Percentiles rank a stretch among this genome's conserved stretches.
phyloP scores from a whole-genome alignment of 345 rosid species.

The Excoecaria cochinchinensis region DNA sequence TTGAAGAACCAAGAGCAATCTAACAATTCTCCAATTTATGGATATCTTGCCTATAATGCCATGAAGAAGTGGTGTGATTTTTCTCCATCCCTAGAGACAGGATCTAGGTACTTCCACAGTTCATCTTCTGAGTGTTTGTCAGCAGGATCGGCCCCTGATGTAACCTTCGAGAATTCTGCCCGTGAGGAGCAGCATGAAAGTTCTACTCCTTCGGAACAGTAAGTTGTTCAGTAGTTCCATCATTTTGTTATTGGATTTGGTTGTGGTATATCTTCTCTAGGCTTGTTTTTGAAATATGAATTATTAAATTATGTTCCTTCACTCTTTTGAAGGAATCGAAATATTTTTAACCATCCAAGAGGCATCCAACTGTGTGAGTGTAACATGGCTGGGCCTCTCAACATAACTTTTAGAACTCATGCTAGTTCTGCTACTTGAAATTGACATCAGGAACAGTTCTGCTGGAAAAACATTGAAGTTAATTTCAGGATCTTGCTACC shows the following conservation, averaged over 20 bases:
- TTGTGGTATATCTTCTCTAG: background rate
- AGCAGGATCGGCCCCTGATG: slow-evolving; percentile 68
- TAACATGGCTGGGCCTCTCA: background rate
- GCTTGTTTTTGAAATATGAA: background rate
- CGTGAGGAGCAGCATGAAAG: slow-evolving; percentile 52
- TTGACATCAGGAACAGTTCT: slow-evolving; percentile 43
- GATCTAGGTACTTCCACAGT: slow-evolving; percentile 53
- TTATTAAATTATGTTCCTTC: background rate
- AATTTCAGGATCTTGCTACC: slow-evolving; percentile 81
- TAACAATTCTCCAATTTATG: slow-evolving; percentile 41
- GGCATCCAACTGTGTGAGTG: background rate
- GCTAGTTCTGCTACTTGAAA: background rate
- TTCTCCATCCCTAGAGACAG: slow-evolving; percentile 33
- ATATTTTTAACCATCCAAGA: background rate
- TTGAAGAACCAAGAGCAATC: slow-evolving; percentile 47
- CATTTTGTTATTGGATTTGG: slow-evolving; percentile 3
- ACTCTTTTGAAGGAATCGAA: background rate
- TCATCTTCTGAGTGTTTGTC: slow-evolving; percentile 45
- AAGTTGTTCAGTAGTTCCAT: slow-evolving; percentile 29
- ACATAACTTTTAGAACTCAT: background rate
- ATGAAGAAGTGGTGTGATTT: slow-evolving; percentile 51
- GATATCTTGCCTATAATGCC: slow-evolving; percentile 47
- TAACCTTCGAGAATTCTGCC: slow-evolving; percentile 55
- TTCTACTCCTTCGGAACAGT: slow-evolving; percentile 51
- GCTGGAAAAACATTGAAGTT: slow-evolving; percentile 59